phyloP scores from a whole-genome alignment of 805 yeast species.

The Kodamaea restingae region DNA sequence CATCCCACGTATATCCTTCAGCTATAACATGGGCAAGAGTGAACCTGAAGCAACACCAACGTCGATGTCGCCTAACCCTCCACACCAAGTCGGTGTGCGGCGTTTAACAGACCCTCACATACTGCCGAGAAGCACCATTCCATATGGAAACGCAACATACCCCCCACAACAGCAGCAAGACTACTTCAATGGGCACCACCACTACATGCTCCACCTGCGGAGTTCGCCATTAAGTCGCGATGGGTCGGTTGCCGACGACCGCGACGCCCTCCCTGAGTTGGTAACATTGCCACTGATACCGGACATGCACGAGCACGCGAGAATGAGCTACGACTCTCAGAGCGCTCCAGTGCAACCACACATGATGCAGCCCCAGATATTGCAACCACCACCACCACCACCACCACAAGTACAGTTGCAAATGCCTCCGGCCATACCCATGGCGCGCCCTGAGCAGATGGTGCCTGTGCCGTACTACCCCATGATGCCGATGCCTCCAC shows the following conservation, averaged over 20 bases:
- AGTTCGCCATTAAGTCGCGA: conserved; percentile 1
- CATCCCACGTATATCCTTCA: conserved; percentile 4
- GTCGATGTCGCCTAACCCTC: neutral
- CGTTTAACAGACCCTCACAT: conserved; percentile 2
- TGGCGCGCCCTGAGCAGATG: neutral
- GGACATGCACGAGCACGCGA: neutral
- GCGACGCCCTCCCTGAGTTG: conserved; percentile 1
- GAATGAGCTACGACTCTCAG: neutral
- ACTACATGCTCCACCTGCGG: conserved; percentile 4
- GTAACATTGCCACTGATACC: conserved; percentile 1
- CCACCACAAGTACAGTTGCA: conserved; percentile 2
- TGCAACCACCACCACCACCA: neutral
- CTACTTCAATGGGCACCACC: conserved; percentile 2
- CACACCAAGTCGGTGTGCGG: neutral
- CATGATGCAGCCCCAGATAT: neutral
- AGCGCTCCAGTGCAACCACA: neutral
- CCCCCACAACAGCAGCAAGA: neutral
- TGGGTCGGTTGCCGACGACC: conserved; percentile 1
- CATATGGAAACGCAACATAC: neutral
- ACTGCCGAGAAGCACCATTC: conserved; percentile 1
- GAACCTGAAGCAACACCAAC: neutral
- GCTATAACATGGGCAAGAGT: conserved; percentile 1
- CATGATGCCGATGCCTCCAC: conserved; percentile 8
- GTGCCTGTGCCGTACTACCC: conserved; percentile 5
- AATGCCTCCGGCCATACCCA: neutral